Evolutionary conservation across 148 eudicot species (phyloP).

Genomic region (Chenopodium album): DNA sequence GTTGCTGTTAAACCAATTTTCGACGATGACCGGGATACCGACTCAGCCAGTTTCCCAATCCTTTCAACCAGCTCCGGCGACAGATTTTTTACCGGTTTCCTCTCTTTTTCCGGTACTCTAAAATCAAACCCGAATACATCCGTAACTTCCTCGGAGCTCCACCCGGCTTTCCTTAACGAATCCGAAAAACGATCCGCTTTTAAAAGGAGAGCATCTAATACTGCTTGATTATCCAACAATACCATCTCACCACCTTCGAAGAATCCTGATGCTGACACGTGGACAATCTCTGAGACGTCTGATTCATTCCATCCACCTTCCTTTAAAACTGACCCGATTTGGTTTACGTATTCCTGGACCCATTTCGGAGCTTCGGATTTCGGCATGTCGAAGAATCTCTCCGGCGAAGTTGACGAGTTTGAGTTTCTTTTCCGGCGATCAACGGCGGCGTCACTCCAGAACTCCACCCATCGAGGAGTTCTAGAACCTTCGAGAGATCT

Average conservation of each 20-base stretch:
- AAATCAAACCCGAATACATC: conserved; percentile 88
- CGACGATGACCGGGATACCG: conserved; percentile 48
- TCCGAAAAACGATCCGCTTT: conserved; percentile 86
- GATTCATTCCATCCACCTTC: conserved; percentile 86
- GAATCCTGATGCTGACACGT: conserved; percentile 81
- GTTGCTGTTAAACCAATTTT: conserved; percentile 5
- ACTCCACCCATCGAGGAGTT: conserved; percentile 29
- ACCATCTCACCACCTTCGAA: conserved; percentile 74
- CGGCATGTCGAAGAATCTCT: conserved; percentile 55
- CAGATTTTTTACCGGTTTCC: conserved; percentile 56
- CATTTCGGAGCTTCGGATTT: conserved; percentile 53
- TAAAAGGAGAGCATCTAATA: conserved; percentile 66
- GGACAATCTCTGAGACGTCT: conserved; percentile 73
- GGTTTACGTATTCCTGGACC: conserved; percentile 61
- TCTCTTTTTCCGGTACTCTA: conserved; percentile 44
- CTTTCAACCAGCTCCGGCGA: conserved; percentile 70
- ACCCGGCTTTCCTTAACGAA: conserved; percentile 66
- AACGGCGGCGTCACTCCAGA: conserved; percentile 34
- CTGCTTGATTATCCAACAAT: conserved; percentile 68
- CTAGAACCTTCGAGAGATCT: conserved; percentile 41
- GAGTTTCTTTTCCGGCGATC: conserved; percentile 61
- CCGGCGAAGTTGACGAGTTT: conserved; percentile 53
- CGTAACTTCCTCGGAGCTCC: conserved; percentile 94
- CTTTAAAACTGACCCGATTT: conserved; percentile 76
- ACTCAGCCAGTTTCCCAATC: conserved; percentile 69